Evolutionary conservation across 73 alveolate genomes (phyloP).

Genomic region (Paraurostyla sp.): DNA sequence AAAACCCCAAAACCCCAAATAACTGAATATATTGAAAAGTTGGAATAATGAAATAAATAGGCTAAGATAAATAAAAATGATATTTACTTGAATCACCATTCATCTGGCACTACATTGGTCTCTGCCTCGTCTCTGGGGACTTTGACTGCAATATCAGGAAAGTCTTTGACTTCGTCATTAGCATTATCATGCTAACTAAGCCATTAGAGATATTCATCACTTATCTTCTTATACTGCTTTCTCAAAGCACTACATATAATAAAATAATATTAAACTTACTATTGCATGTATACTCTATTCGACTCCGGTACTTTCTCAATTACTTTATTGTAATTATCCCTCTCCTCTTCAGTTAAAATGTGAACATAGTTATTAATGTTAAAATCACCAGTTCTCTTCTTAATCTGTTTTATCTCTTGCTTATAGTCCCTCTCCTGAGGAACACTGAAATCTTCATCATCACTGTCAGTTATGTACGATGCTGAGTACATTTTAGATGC

Average conservation of each 20-base stretch:
- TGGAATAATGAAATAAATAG: too few relatives aligned
- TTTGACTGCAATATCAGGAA: constrained; percentile 52
- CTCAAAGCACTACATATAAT: constrained; percentile 36
- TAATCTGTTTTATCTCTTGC: background rate
- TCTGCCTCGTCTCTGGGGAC: constrained; percentile 66
- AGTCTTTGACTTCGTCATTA: constrained; percentile 41
- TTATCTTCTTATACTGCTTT: constrained; percentile 30
- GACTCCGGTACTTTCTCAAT: constrained; percentile 5
- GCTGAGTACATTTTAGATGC: background rate
- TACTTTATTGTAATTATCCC: background rate
- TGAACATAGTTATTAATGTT: constrained; percentile 48
- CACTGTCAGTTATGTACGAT: constrained; percentile 5
- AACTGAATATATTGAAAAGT: too few relatives aligned
- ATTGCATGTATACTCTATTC: constrained; percentile 32
- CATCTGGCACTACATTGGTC: constrained; percentile 39
- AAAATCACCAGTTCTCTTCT: constrained; percentile 39
- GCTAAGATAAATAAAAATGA: too few relatives aligned
- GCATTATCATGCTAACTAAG: constrained; percentile 20
- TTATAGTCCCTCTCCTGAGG: constrained; percentile 60
- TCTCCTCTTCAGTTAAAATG: constrained; percentile 39
- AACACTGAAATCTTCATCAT: constrained; percentile 37
- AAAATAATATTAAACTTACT: constrained; percentile 19
- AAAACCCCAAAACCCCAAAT: too few relatives aligned
- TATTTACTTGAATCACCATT: constrained; percentile 26
- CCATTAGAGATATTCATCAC: constrained; percentile 35